Percentiles rank a stretch among this genome's conserved stretches.
Evolutionary conservation across 2,329 filamentous ascomycete genomes (phyloP).

Genomic region (Paracamarosporium sp.): DNA sequence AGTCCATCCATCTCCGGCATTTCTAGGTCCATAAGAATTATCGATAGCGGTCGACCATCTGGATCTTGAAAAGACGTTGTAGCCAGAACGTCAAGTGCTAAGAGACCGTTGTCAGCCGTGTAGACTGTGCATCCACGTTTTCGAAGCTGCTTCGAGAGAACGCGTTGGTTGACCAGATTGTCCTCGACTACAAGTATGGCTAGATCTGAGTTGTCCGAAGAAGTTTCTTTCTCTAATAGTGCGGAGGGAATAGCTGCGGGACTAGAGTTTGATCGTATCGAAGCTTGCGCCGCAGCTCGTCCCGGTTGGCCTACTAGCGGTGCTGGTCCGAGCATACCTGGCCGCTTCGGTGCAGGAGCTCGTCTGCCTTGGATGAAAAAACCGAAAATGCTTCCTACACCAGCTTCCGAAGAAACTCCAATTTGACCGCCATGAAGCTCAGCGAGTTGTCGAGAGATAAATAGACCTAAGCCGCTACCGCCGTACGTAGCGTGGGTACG

Average conservation of each 20-base stretch:
- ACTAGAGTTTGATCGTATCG: not conserved
- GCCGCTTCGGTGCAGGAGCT: not conserved
- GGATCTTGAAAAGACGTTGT: slow-evolving; percentile 23
- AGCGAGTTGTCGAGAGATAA: slow-evolving; percentile 44
- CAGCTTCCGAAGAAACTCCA: slow-evolving; percentile 37
- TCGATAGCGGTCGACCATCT: slow-evolving; percentile 26
- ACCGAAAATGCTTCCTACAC: slow-evolving; percentile 40
- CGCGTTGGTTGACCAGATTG: slow-evolving; percentile 46
- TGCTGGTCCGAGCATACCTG: slow-evolving; percentile 2
- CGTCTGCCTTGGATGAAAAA: slow-evolving; percentile 37
- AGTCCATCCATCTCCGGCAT: slow-evolving; percentile 50
- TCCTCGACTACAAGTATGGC: slow-evolving; percentile 45
- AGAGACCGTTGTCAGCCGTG: slow-evolving; percentile 42
- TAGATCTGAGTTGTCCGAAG: slow-evolving; percentile 11
- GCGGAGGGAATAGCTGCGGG: not conserved
- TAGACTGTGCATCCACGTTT: slow-evolving; percentile 36
- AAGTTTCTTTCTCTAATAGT: not conserved
- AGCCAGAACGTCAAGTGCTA: slow-evolving; percentile 33
- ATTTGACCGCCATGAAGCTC: slow-evolving; percentile 46
- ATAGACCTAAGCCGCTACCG: slow-evolving; percentile 44
- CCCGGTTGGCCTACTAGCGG: not conserved
- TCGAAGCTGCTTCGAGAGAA: slow-evolving; percentile 40
- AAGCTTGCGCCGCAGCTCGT: not conserved
- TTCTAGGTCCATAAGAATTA: slow-evolving; percentile 47
- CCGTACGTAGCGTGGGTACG: slow-evolving; percentile 44